phyloP scores from a whole-genome alignment of 208 protist genomes.

The Borovskyia barvae region DNA sequence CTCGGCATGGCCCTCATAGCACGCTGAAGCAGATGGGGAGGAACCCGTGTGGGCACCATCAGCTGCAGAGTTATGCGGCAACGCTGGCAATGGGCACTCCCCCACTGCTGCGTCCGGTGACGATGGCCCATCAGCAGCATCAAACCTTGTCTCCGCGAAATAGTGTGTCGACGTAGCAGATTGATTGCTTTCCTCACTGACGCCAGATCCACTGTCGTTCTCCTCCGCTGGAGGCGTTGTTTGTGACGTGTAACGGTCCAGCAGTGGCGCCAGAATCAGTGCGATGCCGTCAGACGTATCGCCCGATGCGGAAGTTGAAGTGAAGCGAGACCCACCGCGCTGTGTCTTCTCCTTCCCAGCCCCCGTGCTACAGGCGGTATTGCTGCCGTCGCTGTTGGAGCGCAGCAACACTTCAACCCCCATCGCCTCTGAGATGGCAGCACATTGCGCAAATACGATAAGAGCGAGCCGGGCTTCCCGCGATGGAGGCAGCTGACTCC shows the following conservation, averaged over 20 bases:
- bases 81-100: too few relatives aligned
- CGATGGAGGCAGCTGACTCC: constrained; percentile 9
- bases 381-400: constrained; percentile 4
- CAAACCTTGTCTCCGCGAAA: too few relatives aligned
- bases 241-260: constrained; percentile 44
- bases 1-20: too few relatives aligned
- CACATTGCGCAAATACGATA: constrained; percentile 71
- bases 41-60: not conserved
- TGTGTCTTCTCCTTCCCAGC: not conserved
- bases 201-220: not conserved
- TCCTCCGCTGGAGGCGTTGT: not conserved
- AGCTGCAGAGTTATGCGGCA: too few relatives aligned
- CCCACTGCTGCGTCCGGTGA: too few relatives aligned
- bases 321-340: constrained; percentile 1
- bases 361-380: not conserved
- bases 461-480: constrained; percentile 36
- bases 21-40: too few relatives aligned
- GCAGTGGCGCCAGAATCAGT: constrained; percentile 36
- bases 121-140: not conserved
- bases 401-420: constrained; percentile 35
- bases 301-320: constrained; percentile 4
- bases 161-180: too few relatives aligned
- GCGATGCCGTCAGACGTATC: constrained; percentile 20
- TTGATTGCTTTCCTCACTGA: not conserved
- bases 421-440: constrained; percentile 60